Evolutionary conservation across 805 yeast species (phyloP), one percentile per base, ranked within the genome.

Genomic region (Kregervanrija delftensis): DNA sequence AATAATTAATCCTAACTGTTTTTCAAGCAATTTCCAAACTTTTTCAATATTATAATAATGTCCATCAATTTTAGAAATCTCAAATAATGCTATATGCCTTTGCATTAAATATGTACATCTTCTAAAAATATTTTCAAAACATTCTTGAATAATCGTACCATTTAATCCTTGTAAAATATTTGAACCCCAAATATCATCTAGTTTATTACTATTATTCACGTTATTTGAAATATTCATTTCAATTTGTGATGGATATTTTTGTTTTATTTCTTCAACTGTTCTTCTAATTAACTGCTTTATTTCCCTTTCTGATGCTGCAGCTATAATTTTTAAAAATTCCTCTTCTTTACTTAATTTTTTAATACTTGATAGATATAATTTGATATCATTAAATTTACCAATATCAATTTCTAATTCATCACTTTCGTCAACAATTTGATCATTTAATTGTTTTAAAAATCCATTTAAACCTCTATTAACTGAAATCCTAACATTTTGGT

Each of bases 51-150:
- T 53, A 42, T 60, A 63, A 15, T 45, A 41, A n/a, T 44, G 37
- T 1, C 55, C 52, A 33, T 42, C 40, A 9, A 57, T 50, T 13
- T 66, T 64, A 6, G 75, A 68, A 11, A 84, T 73, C 49, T 81
- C 89, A 48, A 68, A 67, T 5, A 88, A 71, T 1, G 83, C 80
- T 30, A 83, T 70, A 57, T 86, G 89, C 17, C 77, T 74, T 64
- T 86, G 93, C 14, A 87, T 62, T 4, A 85, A 78, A 17, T 79
- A 71, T 35, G 82, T 63, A 42, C 79, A 61, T 58, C 79, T 81
- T 30, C 77, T 67, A 55, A 84, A 88, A n/a, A 87, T 69, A 8
- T 79, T 71, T 61, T 85, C 78, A 50, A 85, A 83, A 35, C 88
- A 71, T 49, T 86, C 88, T 50, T 81, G 78, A 31, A 89, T 64